Percentiles rank a stretch among this genome's conserved stretches.
These are phyloP conservation scores for Sclerotinia minor DNA, from an alignment of 2,329 filamentous ascomycete genomes.

Conservation along the genomic window DNA sequence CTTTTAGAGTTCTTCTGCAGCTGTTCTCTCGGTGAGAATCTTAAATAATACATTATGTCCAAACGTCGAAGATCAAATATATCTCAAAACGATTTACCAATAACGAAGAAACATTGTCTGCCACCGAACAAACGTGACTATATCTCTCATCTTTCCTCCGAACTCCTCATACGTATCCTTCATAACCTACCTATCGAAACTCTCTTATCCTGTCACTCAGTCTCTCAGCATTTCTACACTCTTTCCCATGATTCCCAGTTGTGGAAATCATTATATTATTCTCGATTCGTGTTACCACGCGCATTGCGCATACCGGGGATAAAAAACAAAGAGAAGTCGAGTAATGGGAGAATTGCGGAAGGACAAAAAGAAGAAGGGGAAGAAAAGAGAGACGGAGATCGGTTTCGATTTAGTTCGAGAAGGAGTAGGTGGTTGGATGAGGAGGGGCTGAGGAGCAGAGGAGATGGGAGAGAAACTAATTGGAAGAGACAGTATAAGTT, in stretches of 20 bases:
- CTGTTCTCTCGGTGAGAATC: neutral
- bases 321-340: slow-evolving; percentile 42
- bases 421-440: slow-evolving; percentile 52
- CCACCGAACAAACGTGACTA: slow-evolving; percentile 51
- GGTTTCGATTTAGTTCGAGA: slow-evolving; percentile 46
- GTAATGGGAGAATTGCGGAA: neutral
- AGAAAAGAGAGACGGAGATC: slow-evolving; percentile 24
- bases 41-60: slow-evolving; percentile 9
- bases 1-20: neutral
- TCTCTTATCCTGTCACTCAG: slow-evolving; percentile 61
- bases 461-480: slow-evolving; percentile 51
- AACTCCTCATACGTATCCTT: slow-evolving; percentile 81
- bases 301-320: slow-evolving; percentile 73
- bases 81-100: neutral
- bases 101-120: slow-evolving; percentile 31
- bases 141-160: slow-evolving; percentile 77
- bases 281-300: slow-evolving; percentile 80
- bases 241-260: slow-evolving; percentile 81
- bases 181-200: slow-evolving; percentile 70
- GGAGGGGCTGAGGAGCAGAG: slow-evolving; percentile 36
- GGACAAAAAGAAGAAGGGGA: neutral
- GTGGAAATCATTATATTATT: slow-evolving; percentile 89
- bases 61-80: slow-evolving; percentile 37
- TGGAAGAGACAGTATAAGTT: slow-evolving; percentile 91
- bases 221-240: slow-evolving; percentile 73